Percentiles rank a stretch among this genome's conserved stretches.
Conservation (phyloP, 2,329 filamentous ascomycete species). For the Tolypocladium guangdongense region DNA sequence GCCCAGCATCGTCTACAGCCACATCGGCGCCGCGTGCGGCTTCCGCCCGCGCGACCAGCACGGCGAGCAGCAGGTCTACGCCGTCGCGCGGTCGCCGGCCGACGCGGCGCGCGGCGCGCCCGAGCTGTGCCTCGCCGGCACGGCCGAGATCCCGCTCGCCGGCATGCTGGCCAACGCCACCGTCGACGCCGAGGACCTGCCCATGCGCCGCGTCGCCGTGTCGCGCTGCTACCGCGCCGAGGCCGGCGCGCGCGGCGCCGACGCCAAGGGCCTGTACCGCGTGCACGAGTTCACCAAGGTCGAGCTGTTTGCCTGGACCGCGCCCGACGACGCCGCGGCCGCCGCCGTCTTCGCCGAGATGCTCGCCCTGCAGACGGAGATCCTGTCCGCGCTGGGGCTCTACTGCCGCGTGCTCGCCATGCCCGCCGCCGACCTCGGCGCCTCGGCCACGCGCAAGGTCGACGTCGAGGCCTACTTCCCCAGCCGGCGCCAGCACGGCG, state of each 20-base stretch:
- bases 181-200: conserved; percentile 55
- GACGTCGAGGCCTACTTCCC: conserved; percentile 96
- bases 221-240: conserved; percentile 95
- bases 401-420: conserved; percentile 88
- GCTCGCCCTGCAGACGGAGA: conserved; percentile 74
- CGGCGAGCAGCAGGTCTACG: conserved; percentile 87
- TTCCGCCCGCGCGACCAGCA: conserved; percentile 88
- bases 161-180: conserved; percentile 73
- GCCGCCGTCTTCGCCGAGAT: conserved; percentile 70
- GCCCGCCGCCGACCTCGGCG: conserved; percentile 80
- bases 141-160: conserved; percentile 89
- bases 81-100: conserved; percentile 54
- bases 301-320: conserved; percentile 90
- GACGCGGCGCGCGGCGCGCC: conserved; percentile 54
- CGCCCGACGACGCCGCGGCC: conserved; percentile 39
- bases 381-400: conserved; percentile 65
- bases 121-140: conserved; percentile 68
- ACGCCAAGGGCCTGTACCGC: conserved; percentile 89
- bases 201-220: conserved; percentile 68
- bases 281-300: conserved; percentile 99
- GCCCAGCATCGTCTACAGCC: conserved; percentile 81
- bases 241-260: conserved; percentile 77
- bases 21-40: conserved; percentile 83
- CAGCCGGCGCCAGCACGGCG: conserved; percentile 45
- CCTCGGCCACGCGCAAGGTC: conserved; percentile 73